Base-by-base conservation (phyloP, 495 filamentous ascomycete species). In the Aspergillus kassunensis region DNA sequence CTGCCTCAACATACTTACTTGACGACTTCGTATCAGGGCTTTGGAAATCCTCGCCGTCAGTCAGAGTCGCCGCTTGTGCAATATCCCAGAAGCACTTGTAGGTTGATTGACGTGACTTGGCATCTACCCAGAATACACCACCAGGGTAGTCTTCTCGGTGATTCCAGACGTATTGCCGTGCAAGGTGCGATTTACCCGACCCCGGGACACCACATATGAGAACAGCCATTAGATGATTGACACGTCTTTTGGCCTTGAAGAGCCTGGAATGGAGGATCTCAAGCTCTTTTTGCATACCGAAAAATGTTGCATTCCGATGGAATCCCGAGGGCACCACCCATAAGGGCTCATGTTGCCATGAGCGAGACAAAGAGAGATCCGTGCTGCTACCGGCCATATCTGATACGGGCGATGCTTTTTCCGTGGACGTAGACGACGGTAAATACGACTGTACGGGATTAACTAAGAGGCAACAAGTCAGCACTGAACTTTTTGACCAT, bases 101-200 rank as follows among this genome's bases (percentile, higher is more conserved):
- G 16, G 83, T 70, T 24, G 87, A 81, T 44, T 81, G 70, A 19
- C 73, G 65, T 9, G 80, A 83, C 58, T 86, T 87, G 9, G 87
- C 83, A 47, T 83, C 77, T 25, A 92, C 77, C 89, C 89, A 93
- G 60, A 91, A 93, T 18, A 91, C 77, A 6, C 89, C 89, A 2
- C 87, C 89, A 0, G 78, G 79, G 56, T 85, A 93, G 57, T 82
- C 75, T 9, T 78, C 75, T 16, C 74, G 77, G 50, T 88, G 80
- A 20, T 75, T 69, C 47, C 87, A 89, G 44, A 91, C 85, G 57
- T 91, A 93, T 65, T 93, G 79, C 6, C 89, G 77, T 29, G 87
- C 87, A n/a, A 92, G 70, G 62, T 91, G 88, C 0, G 87, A 87
- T 66, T 93, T 93, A 18, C 89, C 89, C 1, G 81, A 81, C 12